Conservation (phyloP, 1,284 basidiomycete species). For the Ceratobasidium sp. region DNA sequence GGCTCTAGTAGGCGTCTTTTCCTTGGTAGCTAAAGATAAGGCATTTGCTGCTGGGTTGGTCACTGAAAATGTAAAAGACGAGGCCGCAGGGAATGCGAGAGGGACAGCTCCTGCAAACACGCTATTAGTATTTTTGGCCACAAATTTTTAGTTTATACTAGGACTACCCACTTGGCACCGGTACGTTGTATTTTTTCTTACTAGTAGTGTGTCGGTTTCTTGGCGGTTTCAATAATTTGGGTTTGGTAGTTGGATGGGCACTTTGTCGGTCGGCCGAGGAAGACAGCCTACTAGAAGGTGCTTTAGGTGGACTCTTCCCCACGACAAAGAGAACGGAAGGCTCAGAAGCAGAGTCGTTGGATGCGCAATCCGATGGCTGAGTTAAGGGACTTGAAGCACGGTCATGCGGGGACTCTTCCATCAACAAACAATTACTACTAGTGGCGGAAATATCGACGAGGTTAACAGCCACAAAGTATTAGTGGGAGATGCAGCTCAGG, state of each 20-base stretch:
- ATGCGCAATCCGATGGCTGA: background rate
- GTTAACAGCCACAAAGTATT: background rate
- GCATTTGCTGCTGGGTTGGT: background rate
- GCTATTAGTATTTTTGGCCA: background rate
- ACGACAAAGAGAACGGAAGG: constrained; percentile 4
- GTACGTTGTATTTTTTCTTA: background rate
- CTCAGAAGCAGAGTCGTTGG: background rate
- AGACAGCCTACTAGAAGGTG: background rate
- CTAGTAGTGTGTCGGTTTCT: background rate
- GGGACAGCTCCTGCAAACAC: constrained; percentile 7
- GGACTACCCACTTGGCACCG: constrained; percentile 14
- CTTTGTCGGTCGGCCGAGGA: background rate
- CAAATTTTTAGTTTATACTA: background rate
- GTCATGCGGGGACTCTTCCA: background rate
- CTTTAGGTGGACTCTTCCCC: background rate
- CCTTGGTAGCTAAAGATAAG: background rate
- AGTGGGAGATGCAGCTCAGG: background rate
- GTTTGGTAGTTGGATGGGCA: background rate
- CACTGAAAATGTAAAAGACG: constrained; percentile 10
- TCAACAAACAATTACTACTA: background rate
- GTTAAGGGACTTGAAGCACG: background rate
- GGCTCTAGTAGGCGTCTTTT: background rate
- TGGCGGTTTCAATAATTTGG: background rate
- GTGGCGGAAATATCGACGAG: background rate
- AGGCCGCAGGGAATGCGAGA: constrained; percentile 27